Conservation (phyloP, 495 filamentous ascomycete species). For the Lasiosphaeriaceae sp. region DNA sequence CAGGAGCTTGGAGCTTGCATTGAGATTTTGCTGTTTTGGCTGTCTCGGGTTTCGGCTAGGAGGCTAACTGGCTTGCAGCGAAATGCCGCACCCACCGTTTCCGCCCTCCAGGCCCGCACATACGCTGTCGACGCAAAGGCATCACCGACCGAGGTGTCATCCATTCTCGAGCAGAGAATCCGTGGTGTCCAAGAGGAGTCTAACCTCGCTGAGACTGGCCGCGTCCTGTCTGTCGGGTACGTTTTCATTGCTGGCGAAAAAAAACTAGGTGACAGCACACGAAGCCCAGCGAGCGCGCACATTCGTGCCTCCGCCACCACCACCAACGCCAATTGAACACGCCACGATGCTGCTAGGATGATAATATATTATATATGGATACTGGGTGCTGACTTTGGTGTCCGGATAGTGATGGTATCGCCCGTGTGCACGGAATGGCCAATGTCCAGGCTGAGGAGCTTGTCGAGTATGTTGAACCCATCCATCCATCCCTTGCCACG, state of each 20-base stretch:
- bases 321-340: conserved; percentile 7
- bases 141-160: conserved; percentile 94
- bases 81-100: conserved; percentile 76
- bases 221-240: conserved; percentile 98
- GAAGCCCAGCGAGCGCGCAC: background rate
- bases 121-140: conserved; percentile 95
- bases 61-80: conserved; percentile 60
- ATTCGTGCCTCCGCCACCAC: conserved; percentile 4
- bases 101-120: conserved; percentile 74
- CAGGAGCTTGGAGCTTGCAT: conserved; percentile 31
- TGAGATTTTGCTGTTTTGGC: conserved; percentile 29
- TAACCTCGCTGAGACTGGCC: conserved; percentile 94
- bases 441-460: conserved; percentile 99
- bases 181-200: conserved; percentile 96
- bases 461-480: conserved; percentile 77
- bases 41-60: conserved; percentile 44
- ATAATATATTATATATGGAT: background rate
- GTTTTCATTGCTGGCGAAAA: conserved; percentile 35
- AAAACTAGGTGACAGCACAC: conserved; percentile 18
- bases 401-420: conserved; percentile 91
- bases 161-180: conserved; percentile 98
- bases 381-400: conserved; percentile 35
- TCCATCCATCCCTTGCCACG: conserved; percentile 9
- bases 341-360: background rate
- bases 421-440: conserved; percentile 98